These are phyloP conservation scores for Entophlyctis helioformis DNA, from an alignment of 192 early-diverging fungal genomes.

Conservation along the genomic window DNA sequence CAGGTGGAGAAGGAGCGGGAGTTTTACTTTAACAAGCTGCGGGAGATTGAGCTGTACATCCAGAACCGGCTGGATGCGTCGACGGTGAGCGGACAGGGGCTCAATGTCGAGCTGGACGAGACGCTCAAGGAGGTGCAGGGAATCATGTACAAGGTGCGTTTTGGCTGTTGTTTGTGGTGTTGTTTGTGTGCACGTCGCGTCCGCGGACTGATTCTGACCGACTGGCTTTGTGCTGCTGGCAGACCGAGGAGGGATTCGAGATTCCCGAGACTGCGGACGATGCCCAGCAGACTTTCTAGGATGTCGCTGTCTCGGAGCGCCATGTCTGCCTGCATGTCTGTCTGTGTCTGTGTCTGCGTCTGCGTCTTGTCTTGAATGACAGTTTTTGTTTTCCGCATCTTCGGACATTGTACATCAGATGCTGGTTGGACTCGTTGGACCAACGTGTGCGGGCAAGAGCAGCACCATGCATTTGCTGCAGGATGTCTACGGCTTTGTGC, in stretches of 20 bases:
- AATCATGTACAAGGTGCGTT: conserved; percentile 86
- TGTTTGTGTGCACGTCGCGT: too few relatives aligned
- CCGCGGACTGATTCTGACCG: neutral
- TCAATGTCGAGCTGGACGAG: too few relatives aligned
- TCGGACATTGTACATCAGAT: too few relatives aligned
- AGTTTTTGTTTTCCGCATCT: too few relatives aligned
- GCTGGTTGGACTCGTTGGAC: conserved; percentile 62
- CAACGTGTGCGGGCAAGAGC: conserved; percentile 48
- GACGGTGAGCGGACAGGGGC: too few relatives aligned
- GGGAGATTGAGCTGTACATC: conserved; percentile 88
- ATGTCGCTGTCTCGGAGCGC: neutral
- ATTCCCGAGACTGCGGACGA: conserved; percentile 36
- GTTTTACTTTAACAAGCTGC: conserved; percentile 90
- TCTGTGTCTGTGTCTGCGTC: too few relatives aligned
- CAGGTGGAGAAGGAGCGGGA: conserved; percentile 94
- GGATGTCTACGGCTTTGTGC: conserved; percentile 30
- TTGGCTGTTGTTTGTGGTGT: conserved; percentile 14
- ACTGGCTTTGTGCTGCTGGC: conserved; percentile 4
- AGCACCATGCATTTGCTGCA: too few relatives aligned
- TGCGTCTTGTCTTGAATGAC: too few relatives aligned
- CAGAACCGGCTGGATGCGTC: conserved; percentile 61
- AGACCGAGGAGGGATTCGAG: conserved; percentile 71
- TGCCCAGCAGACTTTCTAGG: conserved; percentile 13
- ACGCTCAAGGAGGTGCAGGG: conserved; percentile 65
- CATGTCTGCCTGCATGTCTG: too few relatives aligned